Base-by-base conservation (phyloP, 441 rosid genomes). In the Brassica hybrid region DNA sequence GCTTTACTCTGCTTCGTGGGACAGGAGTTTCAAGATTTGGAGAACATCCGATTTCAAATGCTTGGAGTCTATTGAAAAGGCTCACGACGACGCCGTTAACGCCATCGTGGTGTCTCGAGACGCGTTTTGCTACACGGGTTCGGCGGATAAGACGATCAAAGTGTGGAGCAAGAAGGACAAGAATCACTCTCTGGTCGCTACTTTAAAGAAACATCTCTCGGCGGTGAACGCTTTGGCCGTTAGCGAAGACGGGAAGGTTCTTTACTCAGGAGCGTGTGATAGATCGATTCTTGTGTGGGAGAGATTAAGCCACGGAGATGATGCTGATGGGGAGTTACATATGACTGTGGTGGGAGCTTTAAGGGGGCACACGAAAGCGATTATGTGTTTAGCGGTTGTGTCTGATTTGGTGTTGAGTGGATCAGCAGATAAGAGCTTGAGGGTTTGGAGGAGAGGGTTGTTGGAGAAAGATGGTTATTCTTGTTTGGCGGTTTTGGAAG, bases 181-280 rank as follows among this genome's bases (percentile, higher is more conserved):
- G 62, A 83, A 38, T 60, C 91, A 91, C 81, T 64, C 77, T 0
- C 14, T 83, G 13, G 84, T 87, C 8, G 84, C 84, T 17, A 83
- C 86, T 1, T 73, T 91, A 25, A 89, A 85, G 67, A 85, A 80
- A 72, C 96, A 93, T 81, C 84, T 80, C 19, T 87, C 96, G 5
- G 91, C 90, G 0, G 89, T 89, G 11, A 93, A 89, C 73, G 93
- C 92, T 5, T 81, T 93, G 65, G 93, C 91, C 0, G 72, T 90
- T 12, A 89, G 86, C 67, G 72, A 63, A 8, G 91, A 91, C 3
- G 94, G 91, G 32, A 73, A 79, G 25, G 83, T 88, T 52, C 70
- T 93, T 17, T 89, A 86, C 76, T 91, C 97, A 0, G 97, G 96
- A 30, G 94, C 96, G 0, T 88, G 91, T 75, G 97, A 93, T 73